Evolutionary conservation across 192 early-diverging fungal species (phyloP), one percentile per base, ranked within the genome.

Genomic region (Cetraspora pellucida): DNA sequence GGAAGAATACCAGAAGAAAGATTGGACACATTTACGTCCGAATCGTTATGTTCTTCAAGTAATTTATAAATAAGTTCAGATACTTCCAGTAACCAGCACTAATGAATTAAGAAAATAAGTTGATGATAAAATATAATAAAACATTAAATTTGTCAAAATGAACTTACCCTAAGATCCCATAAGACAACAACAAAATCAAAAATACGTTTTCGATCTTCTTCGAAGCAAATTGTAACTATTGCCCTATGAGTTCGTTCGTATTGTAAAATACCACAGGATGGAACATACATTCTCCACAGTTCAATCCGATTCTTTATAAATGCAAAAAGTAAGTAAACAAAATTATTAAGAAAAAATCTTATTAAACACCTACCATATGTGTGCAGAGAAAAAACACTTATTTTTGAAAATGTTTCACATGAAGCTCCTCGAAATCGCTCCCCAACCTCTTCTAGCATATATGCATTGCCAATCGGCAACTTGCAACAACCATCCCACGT

Each of bases 401-500:
- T 23, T 59, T 23, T 73, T 43, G 72, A 55, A 16, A 73, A 73
- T 13, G 72, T 59, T 73, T 73, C 37, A 59, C 2, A 17, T 0
- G 55, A 73, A 44, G 37, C 71, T 25, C 31, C 71, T 59, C 71
- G 71, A 73, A 73, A 73, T 59, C 25, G 52, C n/a, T 73, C 71
- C 23, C 71, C 71, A 21, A 73, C 59, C 46, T 73, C 72, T 73
- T 73, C 72, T 21, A 73, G 11, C 72, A 73, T 73, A 44, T 58
- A 73, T 14, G 55, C 1, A 44, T 73, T 73, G 1, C 68, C 72
- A n/a, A 73, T 73, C 4, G 52, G 57, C 25, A 73, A 59, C 23
- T 73, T 73, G 37, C 55, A 73, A 27, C 72, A 73, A 21, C 72
- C 55, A 44, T 73, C 72, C 72, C 72, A 73, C 0, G 72, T 73